Evolutionary conservation across 164 flowering plant genomes (phyloP).

Genomic region (Nymphaea thermarum): DNA sequence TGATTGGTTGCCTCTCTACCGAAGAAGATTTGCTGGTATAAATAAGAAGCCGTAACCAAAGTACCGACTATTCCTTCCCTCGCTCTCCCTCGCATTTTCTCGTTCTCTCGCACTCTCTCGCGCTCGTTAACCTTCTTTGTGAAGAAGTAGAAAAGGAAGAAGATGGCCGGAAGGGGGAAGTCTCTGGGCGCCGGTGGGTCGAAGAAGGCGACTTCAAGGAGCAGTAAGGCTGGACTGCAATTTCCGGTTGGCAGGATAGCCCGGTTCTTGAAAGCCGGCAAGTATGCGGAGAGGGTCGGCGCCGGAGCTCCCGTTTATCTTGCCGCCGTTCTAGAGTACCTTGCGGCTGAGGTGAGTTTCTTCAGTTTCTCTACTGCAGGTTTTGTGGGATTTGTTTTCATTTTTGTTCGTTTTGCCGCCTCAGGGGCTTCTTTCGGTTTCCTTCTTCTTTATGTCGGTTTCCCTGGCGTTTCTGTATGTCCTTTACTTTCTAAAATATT

Average conservation of each 20-base stretch:
- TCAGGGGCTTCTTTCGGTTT: too few relatives aligned
- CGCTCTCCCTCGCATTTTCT: not conserved
- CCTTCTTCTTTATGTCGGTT: too few relatives aligned
- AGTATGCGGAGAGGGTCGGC: slow-evolving; percentile 15
- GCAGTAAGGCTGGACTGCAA: slow-evolving; percentile 16
- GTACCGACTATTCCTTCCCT: too few relatives aligned
- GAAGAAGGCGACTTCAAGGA: slow-evolving; percentile 14
- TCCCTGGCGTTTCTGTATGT: too few relatives aligned
- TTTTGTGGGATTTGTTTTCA: not conserved
- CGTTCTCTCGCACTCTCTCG: not conserved
- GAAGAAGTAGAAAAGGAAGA: not conserved
- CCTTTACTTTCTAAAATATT: too few relatives aligned
- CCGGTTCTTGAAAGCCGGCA: slow-evolving; percentile 14
- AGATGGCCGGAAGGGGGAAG: slow-evolving; percentile 14
- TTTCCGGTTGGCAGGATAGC: slow-evolving; percentile 16
- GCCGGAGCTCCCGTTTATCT: slow-evolving; percentile 16
- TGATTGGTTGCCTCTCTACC: slow-evolving; percentile 1
- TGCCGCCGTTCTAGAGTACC: slow-evolving; percentile 15
- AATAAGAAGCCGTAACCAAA: not conserved
- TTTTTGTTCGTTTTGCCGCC: too few relatives aligned
- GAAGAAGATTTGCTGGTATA: slow-evolving; percentile 1
- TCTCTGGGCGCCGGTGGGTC: slow-evolving; percentile 11
- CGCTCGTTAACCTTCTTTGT: not conserved
- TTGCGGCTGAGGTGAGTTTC: slow-evolving; percentile 12
- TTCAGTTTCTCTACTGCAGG: not conserved